These are phyloP conservation scores for Laburnicola sp. DNA, from an alignment of 2,329 filamentous ascomycete genomes.

Conservation along the genomic window DNA sequence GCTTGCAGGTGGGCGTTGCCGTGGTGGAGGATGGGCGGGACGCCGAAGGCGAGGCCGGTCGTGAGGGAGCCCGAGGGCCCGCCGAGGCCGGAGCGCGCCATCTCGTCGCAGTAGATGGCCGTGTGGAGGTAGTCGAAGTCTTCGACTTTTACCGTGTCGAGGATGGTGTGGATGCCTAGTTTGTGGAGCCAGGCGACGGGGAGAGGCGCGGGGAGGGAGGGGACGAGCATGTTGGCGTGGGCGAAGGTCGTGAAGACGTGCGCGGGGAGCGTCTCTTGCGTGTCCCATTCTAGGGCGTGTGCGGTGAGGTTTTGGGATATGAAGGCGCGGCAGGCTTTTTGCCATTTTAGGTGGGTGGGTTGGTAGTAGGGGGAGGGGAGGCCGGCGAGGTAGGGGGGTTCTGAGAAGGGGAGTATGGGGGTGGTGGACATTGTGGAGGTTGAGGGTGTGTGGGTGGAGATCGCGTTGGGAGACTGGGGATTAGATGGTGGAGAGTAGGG, in stretches of 20 bases:
- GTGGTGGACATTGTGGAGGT: constrained; percentile 32
- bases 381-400: constrained; percentile 71
- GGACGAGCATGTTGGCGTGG: constrained; percentile 69
- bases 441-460: not conserved
- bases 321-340: constrained; percentile 69
- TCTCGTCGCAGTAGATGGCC: constrained; percentile 45
- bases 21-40: constrained; percentile 70
- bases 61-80: constrained; percentile 67
- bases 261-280: constrained; percentile 63
- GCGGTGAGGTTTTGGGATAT: constrained; percentile 64
- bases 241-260: constrained; percentile 68
- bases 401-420: constrained; percentile 65
- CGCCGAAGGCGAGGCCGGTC: constrained; percentile 68
- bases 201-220: constrained; percentile 68
- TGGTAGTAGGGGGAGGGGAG: constrained; percentile 74
- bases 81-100: constrained; percentile 65
- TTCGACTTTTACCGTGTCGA: not conserved
- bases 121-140: not conserved
- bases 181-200: constrained; percentile 69
- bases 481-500: too few relatives aligned
- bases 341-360: constrained; percentile 65
- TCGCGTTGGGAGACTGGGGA: too few relatives aligned
- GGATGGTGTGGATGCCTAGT: constrained; percentile 57
- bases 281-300: constrained; percentile 71
- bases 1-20: constrained; percentile 63